Percentiles rank a stretch among this genome's conserved stretches.
Evolutionary conservation across 495 filamentous ascomycete species (phyloP).

Genomic region (Tuber umbilicatum): DNA sequence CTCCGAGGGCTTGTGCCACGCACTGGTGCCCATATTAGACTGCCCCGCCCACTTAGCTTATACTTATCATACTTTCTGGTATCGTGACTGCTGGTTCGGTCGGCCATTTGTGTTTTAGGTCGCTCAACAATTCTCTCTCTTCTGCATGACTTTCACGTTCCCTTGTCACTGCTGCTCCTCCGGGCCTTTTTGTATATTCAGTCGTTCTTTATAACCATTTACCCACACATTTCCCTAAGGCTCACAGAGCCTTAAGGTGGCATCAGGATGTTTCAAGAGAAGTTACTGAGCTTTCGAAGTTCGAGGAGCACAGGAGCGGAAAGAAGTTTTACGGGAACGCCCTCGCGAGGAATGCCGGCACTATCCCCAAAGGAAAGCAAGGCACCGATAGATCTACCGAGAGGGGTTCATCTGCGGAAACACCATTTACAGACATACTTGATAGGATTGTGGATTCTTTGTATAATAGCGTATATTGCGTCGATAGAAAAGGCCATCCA

Average conservation of each 20-base stretch:
- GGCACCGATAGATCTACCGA: conserved; percentile 1
- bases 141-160: neutral
- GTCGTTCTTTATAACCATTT: neutral
- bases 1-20: neutral
- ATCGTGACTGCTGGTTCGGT: neutral
- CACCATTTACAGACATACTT: conserved; percentile 21
- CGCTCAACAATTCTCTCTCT: neutral
- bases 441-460: conserved; percentile 24
- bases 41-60: neutral
- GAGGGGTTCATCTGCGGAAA: conserved; percentile 13
- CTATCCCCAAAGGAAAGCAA: neutral
- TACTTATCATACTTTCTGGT: neutral
- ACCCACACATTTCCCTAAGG: neutral
- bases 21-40: neutral
- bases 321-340: neutral
- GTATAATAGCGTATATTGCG: conserved; percentile 24
- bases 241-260: neutral
- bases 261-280: neutral
- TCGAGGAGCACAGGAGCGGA: neutral
- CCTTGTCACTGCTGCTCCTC: neutral
- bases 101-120: neutral
- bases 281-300: neutral
- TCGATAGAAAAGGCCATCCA: conserved; percentile 21
- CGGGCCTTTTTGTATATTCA: neutral
- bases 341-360: neutral